Conservation (phyloP, 1,284 basidiomycete genomes). For the Anthracocystis walkeri region DNA sequence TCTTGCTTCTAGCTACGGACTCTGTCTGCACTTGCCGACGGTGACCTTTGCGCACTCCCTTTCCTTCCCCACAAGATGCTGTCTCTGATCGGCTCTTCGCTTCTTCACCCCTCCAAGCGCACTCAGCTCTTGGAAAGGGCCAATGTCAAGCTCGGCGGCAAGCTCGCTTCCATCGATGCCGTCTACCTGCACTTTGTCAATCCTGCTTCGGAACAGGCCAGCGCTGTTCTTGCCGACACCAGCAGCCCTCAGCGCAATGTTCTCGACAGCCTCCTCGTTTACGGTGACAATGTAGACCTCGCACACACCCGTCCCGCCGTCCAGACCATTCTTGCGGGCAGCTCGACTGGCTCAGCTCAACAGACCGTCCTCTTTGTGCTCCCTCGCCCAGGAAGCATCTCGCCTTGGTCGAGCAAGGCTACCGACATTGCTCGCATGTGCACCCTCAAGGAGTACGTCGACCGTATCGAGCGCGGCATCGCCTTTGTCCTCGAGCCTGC, state of each 20-base stretch:
- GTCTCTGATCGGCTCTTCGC: conserved; percentile 69
- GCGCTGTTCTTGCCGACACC: conserved; percentile 73
- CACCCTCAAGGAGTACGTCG: conserved; percentile 78
- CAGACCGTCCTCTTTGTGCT: conserved; percentile 59
- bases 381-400: conserved; percentile 74
- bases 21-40: conserved; percentile 5
- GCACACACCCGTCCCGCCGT: conserved; percentile 72
- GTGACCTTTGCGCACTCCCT: not conserved
- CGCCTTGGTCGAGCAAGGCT: conserved; percentile 97
- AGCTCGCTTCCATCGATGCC: conserved; percentile 79
- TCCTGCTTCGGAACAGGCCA: conserved; percentile 73
- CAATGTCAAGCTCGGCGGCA: conserved; percentile 71
- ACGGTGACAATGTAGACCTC: conserved; percentile 82
- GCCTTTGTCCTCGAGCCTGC: conserved; percentile 78
- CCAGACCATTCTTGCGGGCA: conserved; percentile 56
- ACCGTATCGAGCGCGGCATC: conserved; percentile 86
- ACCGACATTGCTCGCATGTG: conserved; percentile 88
- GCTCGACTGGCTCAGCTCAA: conserved; percentile 70
- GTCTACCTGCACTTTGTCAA: conserved; percentile 89
- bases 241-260: conserved; percentile 74
- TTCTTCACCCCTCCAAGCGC: conserved; percentile 74
- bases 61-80: conserved; percentile 43
- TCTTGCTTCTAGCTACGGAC: not conserved
- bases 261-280: conserved; percentile 82
- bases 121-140: conserved; percentile 78